These are phyloP conservation scores for Phylloboletellus chloephorus DNA, from an alignment of 1,284 basidiomycete genomes.

Conservation along the genomic window DNA sequence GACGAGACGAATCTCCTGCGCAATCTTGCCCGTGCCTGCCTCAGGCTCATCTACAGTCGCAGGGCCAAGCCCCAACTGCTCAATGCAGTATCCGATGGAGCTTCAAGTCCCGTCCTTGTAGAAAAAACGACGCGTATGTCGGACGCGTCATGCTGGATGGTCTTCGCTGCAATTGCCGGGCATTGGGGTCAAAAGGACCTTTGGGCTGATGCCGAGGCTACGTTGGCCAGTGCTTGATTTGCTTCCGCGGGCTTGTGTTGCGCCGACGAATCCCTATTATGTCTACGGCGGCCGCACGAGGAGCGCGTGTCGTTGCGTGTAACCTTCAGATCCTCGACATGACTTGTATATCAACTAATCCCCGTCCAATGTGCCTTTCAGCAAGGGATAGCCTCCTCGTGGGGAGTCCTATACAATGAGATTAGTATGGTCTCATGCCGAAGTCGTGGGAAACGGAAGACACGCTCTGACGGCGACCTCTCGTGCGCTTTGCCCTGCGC, in stretches of 20 bases:
- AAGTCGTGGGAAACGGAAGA: slow-evolving; percentile 21
- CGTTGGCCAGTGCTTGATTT: slow-evolving; percentile 31
- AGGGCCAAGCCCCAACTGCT: background rate
- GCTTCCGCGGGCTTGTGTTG: background rate
- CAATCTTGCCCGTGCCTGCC: slow-evolving; percentile 69
- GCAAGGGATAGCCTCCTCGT: too few relatives aligned
- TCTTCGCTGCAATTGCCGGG: slow-evolving; percentile 65
- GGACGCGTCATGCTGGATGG: slow-evolving; percentile 77
- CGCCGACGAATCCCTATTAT: background rate
- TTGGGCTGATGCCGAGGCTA: slow-evolving; percentile 69
- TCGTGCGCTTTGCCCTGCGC: slow-evolving; percentile 6
- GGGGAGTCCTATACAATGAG: too few relatives aligned
- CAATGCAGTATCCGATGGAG: slow-evolving; percentile 1
- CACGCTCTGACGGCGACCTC: too few relatives aligned
- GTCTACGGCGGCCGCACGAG: background rate
- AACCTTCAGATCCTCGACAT: slow-evolving; percentile 10
- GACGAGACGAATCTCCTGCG: slow-evolving; percentile 79
- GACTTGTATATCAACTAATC: slow-evolving; percentile 4
- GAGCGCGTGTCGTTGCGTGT: slow-evolving; percentile 7
- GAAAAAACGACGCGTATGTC: slow-evolving; percentile 32
- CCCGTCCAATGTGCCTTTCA: too few relatives aligned
- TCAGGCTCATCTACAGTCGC: slow-evolving; percentile 36
- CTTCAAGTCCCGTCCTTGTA: slow-evolving; percentile 3
- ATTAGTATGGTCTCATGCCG: too few relatives aligned
- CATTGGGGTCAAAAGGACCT: slow-evolving; percentile 87